Base-by-base conservation (phyloP, 2,329 filamentous ascomycete species). In the Dothidotthia symphoricarpi region DNA sequence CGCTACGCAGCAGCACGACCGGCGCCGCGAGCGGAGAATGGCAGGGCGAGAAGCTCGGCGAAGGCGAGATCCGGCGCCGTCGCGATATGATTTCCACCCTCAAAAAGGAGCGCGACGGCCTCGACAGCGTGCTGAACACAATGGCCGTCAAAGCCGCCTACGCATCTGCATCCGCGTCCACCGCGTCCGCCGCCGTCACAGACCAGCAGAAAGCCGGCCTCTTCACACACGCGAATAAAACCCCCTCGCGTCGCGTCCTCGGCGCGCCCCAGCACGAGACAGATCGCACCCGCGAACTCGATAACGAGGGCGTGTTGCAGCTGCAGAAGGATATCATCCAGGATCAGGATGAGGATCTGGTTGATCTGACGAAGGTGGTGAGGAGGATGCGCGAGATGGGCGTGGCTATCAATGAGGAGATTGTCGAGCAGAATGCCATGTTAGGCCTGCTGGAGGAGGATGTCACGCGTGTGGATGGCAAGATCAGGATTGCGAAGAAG, bases 381-480 rank as follows among this genome's bases (percentile, higher is more conserved):
- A 72, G 81, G 31, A 72, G 84, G 41, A 84, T 91, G 70, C 83
- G 79, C 58, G 83, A 89, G 66, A 86, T 91, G 78, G 86, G 86
- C 0, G 71, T 87, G 31, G 76, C 81, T 39, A 90, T 93, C 57
- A 78, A 86, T 47, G 77, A 82, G 33, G 87, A 91, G 70, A 75
- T 90, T 39, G 77, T 81, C 36, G 67, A 79, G 49, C 86, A 91
- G 70, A 85, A 81, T 86, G 78, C 39, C 1, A 79, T 88, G 77
- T 71, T 93, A 19, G 76, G 80, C 10, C 66, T 80, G 49, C 61
- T 89, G 45, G 82, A 84, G 47, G 72, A 81, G 38, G 84, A 89
- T 65, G 76, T 77, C 3, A 80, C 83, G 38, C 72, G 83, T 5
- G 72, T 88, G 12, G 74, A 76, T 28, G 75, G 75, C 44, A 91